Percentiles rank a stretch among this genome's conserved stretches.
Evolutionary conservation across 2,329 filamentous ascomycete genomes (phyloP).

Genomic region (Fusarium coffeatum): DNA sequence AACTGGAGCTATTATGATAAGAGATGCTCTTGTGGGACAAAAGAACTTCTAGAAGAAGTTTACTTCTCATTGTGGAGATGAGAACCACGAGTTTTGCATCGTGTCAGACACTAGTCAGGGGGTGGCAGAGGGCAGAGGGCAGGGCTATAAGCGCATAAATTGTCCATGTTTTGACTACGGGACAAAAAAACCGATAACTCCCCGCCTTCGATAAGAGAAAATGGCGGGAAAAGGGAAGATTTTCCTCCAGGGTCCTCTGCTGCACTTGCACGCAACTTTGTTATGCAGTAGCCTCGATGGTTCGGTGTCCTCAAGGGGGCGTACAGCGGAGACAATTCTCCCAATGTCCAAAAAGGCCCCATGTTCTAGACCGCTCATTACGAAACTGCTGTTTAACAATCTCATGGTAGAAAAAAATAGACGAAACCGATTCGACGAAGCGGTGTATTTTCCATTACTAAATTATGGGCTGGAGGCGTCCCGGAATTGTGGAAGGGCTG

Average conservation of each 20-base stretch:
- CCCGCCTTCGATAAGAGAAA: conserved; percentile 32
- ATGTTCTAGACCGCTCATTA: conserved; percentile 32
- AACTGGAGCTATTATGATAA: conserved; percentile 27
- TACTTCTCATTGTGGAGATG: conserved; percentile 24
- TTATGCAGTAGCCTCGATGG: conserved; percentile 24
- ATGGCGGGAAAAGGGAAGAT: conserved; percentile 28
- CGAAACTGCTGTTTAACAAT: neutral
- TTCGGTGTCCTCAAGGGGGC: conserved; percentile 2
- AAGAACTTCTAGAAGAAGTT: conserved; percentile 34
- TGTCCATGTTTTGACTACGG: conserved; percentile 23
- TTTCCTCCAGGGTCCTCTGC: conserved; percentile 23
- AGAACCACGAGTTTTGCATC: conserved; percentile 14
- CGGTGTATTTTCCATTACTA: conserved; percentile 26
- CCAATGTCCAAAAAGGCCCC: neutral
- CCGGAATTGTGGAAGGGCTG: neutral
- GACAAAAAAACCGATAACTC: conserved; percentile 22
- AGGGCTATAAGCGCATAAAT: conserved; percentile 27
- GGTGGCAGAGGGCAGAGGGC: neutral
- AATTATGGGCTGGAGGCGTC: conserved; percentile 3
- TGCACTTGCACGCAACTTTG: conserved; percentile 19
- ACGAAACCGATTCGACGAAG: conserved; percentile 22
- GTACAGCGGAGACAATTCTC: conserved; percentile 20
- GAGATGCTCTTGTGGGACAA: conserved; percentile 23
- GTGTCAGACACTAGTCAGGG: conserved; percentile 38
- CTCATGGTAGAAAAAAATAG: neutral